Evolutionary conservation across 805 yeast genomes (phyloP), one percentile per base, ranked within the genome.

Genomic region (Ascoidea asiatica): DNA sequence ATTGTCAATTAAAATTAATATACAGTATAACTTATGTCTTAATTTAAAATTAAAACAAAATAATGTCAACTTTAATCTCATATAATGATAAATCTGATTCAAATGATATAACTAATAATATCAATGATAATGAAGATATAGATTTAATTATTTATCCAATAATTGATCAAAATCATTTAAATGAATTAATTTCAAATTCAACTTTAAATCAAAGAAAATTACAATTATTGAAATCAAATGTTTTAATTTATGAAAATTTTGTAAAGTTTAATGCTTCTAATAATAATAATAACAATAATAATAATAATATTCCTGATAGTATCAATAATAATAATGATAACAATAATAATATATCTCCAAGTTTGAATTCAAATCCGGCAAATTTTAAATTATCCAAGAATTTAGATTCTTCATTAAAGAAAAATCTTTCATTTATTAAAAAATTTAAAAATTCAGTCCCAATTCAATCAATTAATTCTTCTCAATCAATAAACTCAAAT

Each of bases 351-450:
- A 15, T 8, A 11, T 8, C 4, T 29, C 15, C 35, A 29, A 11
- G 15, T 29, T 11, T 2, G 35, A 15, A 11, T 3, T 29, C 15
- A 29, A 15, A 15, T 15, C 35, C 4, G 2, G 15, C 15, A 11
- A 3, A 3, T 29, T 40, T 18, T n/a, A 23, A 40, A 17, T 11
- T 40, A 33, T 19, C 5, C 5, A 18, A 15, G 19, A 73, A 72
- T 48, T 58, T 78, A 7, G 95, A 88, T 56, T 66, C 94, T 0
- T 81, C 89, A 46, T 65, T 88, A 51, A 88, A 88, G 65, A 84
- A 81, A 58, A 85, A 89, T 56, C 76, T 86, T 3, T 81, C 87
- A 0, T 83, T 85, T 54, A 78, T 87, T 43, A 82, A 79, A 56
- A 81, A 81, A 52, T 56, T 88, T 43, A 71, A 79, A 50, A 65